A percentile compares a stretch with the other conserved stretches of the same genome.
phyloP scores from a whole-genome alignment of 371 early-diverging fungal species.

The Apophysomyces elegans region DNA sequence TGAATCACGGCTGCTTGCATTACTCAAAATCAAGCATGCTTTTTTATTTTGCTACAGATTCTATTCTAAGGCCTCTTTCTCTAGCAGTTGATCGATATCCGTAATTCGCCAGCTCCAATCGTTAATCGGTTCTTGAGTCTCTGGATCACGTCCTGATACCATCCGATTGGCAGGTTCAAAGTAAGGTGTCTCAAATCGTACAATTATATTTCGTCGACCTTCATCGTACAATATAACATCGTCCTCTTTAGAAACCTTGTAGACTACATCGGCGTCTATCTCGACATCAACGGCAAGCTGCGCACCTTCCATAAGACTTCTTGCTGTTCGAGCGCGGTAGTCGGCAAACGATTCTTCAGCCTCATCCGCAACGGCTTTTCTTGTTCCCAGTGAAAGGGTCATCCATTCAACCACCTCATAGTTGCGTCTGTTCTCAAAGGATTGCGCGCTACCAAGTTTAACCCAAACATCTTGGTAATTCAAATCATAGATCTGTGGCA shows the following conservation, averaged over 20 bases:
- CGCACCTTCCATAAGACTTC: conserved; percentile 56
- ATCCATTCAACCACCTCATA: conserved; percentile 47
- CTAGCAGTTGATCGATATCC: conserved; percentile 64
- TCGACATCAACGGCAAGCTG: conserved; percentile 59
- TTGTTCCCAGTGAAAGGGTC: conserved; percentile 41
- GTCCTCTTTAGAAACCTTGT: conserved; percentile 29
- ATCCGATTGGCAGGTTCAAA: conserved; percentile 59
- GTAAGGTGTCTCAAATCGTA: conserved; percentile 63
- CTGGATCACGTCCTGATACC: conserved; percentile 52
- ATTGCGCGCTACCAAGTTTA: conserved; percentile 42
- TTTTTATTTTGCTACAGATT: not conserved
- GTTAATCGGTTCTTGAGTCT: conserved; percentile 56
- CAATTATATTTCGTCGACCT: conserved; percentile 51
- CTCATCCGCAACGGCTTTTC: conserved; percentile 17
- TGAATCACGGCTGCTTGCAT: too few species aligned
- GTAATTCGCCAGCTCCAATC: conserved; percentile 63
- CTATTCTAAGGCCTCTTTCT: conserved; percentile 48
- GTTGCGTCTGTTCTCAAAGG: conserved; percentile 28
- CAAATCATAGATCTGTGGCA: conserved; percentile 61
- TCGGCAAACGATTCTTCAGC: conserved; percentile 53
- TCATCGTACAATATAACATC: conserved; percentile 47
- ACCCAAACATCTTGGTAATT: conserved; percentile 60
- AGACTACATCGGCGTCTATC: conserved; percentile 60
- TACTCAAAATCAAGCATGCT: too few species aligned
- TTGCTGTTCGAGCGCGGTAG: conserved; percentile 44